Base-by-base conservation (phyloP, 352 stramenopile genomes). In the Globisporangium canariense region DNA sequence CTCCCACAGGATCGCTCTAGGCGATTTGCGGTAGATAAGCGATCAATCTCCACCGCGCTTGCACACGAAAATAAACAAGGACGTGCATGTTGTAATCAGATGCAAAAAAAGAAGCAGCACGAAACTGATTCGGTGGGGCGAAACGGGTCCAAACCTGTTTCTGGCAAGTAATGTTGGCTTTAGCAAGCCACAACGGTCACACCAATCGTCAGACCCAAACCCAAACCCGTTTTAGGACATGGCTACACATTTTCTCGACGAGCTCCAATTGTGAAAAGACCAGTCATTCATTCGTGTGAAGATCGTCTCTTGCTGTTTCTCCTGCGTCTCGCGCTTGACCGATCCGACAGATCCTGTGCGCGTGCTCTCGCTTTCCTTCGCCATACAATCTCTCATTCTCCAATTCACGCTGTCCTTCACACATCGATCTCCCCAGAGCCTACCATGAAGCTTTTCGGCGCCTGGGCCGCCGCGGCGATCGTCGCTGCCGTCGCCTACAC, bases 51-150 rank as follows among this genome's bases (percentile, higher is more conserved):
- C 47, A 54, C 30, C 47, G 30, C 47, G 30, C 22, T 14, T 34
- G 47, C 47, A 51, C 45, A 51, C 45, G n/a, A 51, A 54, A 30
- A n/a, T 54, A 22, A 11, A 36, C 11, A 2, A 16, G 18, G 9
- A 11, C 47, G 20, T 22, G 11, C 14, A 46, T 28, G 25, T 32
- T 58, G 53, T 59, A 59, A 59, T 47, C 53, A 59, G 53, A 59
- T 59, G 53, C 13, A 30, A 30, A 58, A 30, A 59, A 47, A 59
- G 46, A 41, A 59, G 46, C 32, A 5, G 8, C 13, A n/a, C 16
- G 25, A 34, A 59, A 28, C 53, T 59, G 53, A 59, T 59, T 59
- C 32, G 32, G 32, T 59, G 53, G 32, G 20, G 32, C 13, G 20
- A 45, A 30, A 58, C 36, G 52, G 53, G 32, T 34, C 34, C 34